phyloP scores from a whole-genome alignment of 352 stramenopile species.

The Globisporangium paddicum region DNA sequence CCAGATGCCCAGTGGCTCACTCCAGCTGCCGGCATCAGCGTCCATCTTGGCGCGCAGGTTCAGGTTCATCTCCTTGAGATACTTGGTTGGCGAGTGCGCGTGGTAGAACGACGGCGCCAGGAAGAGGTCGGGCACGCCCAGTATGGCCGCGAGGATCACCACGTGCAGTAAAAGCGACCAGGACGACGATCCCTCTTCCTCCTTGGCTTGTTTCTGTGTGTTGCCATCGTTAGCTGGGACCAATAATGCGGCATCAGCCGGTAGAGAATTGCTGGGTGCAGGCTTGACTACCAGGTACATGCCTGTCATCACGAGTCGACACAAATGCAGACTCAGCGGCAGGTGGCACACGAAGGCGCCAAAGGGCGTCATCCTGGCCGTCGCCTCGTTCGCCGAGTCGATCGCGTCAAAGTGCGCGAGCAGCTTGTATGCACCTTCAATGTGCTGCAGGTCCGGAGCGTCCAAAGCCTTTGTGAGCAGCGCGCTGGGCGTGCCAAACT shows the following conservation, averaged over 20 bases:
- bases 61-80: conserved; percentile 74
- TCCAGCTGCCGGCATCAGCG: conserved; percentile 60
- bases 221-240: neutral
- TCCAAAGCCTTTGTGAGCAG: conserved; percentile 67
- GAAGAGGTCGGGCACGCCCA: conserved; percentile 69
- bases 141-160: conserved; percentile 62
- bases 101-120: conserved; percentile 82
- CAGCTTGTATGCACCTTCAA: conserved; percentile 75
- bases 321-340: conserved; percentile 71
- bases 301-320: conserved; percentile 65
- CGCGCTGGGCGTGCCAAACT: conserved; percentile 66
- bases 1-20: conserved; percentile 74
- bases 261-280: neutral
- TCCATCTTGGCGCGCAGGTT: conserved; percentile 66
- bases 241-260: too few species aligned
- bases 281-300: conserved; percentile 36
- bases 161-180: conserved; percentile 46
- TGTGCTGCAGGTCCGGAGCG: conserved; percentile 58
- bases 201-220: neutral
- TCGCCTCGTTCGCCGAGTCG: conserved; percentile 44
- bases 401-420: conserved; percentile 68
- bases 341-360: conserved; percentile 76
- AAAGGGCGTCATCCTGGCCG: conserved; percentile 65
- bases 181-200: conserved; percentile 15
- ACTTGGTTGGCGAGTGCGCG: conserved; percentile 45